Evolutionary conservation across 805 yeast species (phyloP).

Genomic region (Wickerhamiella lipophila): DNA sequence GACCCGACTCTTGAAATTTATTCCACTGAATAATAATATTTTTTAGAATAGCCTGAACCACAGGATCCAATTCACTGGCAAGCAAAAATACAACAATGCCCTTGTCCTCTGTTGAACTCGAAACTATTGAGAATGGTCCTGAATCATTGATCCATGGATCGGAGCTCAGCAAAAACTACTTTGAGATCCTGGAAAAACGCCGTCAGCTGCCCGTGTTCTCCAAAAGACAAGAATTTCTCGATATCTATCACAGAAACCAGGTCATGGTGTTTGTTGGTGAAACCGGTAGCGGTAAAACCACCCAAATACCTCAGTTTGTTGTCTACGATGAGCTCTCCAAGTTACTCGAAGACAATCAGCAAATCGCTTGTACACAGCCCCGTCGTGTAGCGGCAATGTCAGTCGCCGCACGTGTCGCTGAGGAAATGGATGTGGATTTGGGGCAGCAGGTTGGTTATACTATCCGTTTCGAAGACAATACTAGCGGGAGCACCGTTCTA

Average conservation of each 20-base stretch:
- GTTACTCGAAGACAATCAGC: slow-evolving; percentile 45
- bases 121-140: slow-evolving; percentile 19
- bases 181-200: slow-evolving; percentile 64
- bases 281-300: slow-evolving; percentile 97
- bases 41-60: not conserved
- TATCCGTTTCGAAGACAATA: slow-evolving; percentile 85
- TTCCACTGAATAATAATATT: not conserved
- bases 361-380: slow-evolving; percentile 86
- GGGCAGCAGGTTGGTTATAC: slow-evolving; percentile 95
- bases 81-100: not conserved
- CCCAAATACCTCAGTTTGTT: slow-evolving; percentile 96
- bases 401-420: slow-evolving; percentile 94
- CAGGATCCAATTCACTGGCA: too few relatives aligned
- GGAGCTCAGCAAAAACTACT: slow-evolving; percentile 50
- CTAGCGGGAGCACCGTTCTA: slow-evolving; percentile 64
- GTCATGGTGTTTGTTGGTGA: slow-evolving; percentile 98
- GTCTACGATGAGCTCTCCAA: slow-evolving; percentile 88
- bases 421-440: slow-evolving; percentile 85
- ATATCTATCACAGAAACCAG: slow-evolving; percentile 73
- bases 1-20: not conserved
- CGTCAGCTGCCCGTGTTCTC: slow-evolving; percentile 88
- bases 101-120: not conserved
- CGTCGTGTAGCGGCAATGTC: slow-evolving; percentile 89
- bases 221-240: slow-evolving; percentile 79
- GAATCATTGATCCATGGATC: slow-evolving; percentile 72